A percentile compares a stretch with the other conserved stretches of the same genome.
phyloP scores from a whole-genome alignment of 768 basidiomycete species.

The Mycena alexandri region DNA sequence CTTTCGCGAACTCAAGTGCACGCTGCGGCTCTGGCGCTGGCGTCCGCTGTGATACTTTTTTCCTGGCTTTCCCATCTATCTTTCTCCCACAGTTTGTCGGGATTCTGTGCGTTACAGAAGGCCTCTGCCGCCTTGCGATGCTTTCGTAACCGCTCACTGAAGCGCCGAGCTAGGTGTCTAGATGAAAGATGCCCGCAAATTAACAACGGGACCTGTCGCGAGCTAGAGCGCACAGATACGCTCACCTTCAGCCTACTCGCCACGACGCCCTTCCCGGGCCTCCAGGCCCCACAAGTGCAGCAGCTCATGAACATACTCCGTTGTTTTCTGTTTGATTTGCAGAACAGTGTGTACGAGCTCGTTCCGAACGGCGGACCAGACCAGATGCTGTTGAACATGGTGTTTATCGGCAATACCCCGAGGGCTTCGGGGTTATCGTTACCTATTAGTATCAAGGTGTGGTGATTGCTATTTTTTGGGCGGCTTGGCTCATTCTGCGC shows the following conservation, averaged over 20 bases:
- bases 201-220: constrained; percentile 26
- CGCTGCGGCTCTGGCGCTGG: too few species aligned
- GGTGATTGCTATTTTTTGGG: too few species aligned
- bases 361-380: constrained; percentile 25
- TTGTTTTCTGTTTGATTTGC: constrained; percentile 32
- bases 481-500: too few species aligned
- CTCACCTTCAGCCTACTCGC: constrained; percentile 23
- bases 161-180: too few species aligned
- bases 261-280: constrained; percentile 14
- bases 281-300: constrained; percentile 13
- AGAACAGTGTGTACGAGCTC: constrained; percentile 24
- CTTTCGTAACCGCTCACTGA: too few species aligned
- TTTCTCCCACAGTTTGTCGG: too few species aligned
- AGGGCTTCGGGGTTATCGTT: constrained; percentile 23
- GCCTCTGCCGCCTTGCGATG: too few species aligned
- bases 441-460: constrained; percentile 55
- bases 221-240: constrained; percentile 13
- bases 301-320: constrained; percentile 31
- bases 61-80: too few species aligned
- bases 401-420: constrained; percentile 29
- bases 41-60: too few species aligned
- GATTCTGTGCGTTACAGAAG: too few species aligned
- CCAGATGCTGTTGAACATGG: constrained; percentile 28
- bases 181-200: too few species aligned
- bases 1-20: too few species aligned